phyloP scores from a whole-genome alignment of 345 rosid genomes.

The Bruguiera gymnorhiza region DNA sequence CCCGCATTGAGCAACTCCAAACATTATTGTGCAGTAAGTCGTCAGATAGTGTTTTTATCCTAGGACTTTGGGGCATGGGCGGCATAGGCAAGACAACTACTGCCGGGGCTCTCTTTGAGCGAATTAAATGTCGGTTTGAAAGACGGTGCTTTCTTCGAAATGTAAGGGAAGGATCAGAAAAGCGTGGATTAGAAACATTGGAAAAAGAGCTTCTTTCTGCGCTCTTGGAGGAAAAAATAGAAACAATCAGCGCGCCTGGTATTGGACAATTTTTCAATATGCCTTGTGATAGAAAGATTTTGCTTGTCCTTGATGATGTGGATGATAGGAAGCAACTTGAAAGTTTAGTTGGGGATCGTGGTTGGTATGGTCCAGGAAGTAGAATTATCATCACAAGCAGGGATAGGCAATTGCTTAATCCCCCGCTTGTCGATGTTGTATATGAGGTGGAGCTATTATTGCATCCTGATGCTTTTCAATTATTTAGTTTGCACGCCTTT shows the following conservation, averaged over 20 bases:
- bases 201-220: background rate
- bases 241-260: background rate
- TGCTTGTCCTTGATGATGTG: slow-evolving; percentile 3
- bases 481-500: slow-evolving; percentile 3
- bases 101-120: background rate
- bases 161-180: background rate
- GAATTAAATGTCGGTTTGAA: background rate
- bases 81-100: background rate
- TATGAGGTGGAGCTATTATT: background rate
- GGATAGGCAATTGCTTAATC: slow-evolving; percentile 1
- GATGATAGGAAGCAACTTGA: background rate
- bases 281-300: background rate
- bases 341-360: background rate
- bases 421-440: background rate
- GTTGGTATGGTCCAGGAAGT: slow-evolving; percentile 7
- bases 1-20: background rate
- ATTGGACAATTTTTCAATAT: background rate
- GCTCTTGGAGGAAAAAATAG: background rate
- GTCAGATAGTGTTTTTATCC: background rate
- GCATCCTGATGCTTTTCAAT: background rate
- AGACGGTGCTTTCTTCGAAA: background rate
- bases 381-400: slow-evolving; percentile 8
- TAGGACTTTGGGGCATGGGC: background rate
- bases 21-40: background rate
- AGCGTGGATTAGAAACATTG: background rate